phyloP scores from a whole-genome alignment of 495 filamentous ascomycete species.

The Amniculicola lignicola region DNA sequence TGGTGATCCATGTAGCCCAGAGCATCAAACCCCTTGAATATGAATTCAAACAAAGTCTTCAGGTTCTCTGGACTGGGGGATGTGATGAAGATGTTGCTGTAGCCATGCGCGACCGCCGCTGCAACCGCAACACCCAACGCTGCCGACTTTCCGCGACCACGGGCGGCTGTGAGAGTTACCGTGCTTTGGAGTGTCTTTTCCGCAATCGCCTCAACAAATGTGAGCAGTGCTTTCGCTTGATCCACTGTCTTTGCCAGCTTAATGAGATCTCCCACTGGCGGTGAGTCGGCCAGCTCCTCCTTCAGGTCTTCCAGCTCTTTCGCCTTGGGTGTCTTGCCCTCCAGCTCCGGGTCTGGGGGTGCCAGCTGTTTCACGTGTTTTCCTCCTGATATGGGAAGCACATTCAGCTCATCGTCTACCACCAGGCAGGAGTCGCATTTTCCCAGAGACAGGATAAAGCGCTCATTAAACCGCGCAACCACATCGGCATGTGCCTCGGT shows the following conservation, averaged over 20 bases:
- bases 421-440: constrained; percentile 93
- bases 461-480: constrained; percentile 93
- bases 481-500: constrained; percentile 97
- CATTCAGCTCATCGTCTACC: constrained; percentile 96
- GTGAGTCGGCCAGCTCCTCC: constrained; percentile 76
- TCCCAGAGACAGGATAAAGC: constrained; percentile 91
- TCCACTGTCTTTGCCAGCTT: constrained; percentile 85
- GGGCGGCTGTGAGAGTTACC: constrained; percentile 86
- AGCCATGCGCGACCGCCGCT: constrained; percentile 90
- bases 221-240: constrained; percentile 90
- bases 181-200: constrained; percentile 95
- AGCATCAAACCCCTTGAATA: constrained; percentile 97
- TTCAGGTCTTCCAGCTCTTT: constrained; percentile 84
- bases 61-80: constrained; percentile 97
- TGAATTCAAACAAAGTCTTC: constrained; percentile 96
- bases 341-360: constrained; percentile 62
- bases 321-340: constrained; percentile 60
- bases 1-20: constrained; percentile 88
- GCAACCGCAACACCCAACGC: constrained; percentile 92
- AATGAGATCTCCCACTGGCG: constrained; percentile 80
- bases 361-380: constrained; percentile 85
- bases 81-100: constrained; percentile 99
- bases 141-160: constrained; percentile 96
- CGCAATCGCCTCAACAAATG: constrained; percentile 92
- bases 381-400: constrained; percentile 93